Evolutionary conservation across 2,329 filamentous ascomycete species (phyloP).

Genomic region (Coleophoma crateriformis): DNA sequence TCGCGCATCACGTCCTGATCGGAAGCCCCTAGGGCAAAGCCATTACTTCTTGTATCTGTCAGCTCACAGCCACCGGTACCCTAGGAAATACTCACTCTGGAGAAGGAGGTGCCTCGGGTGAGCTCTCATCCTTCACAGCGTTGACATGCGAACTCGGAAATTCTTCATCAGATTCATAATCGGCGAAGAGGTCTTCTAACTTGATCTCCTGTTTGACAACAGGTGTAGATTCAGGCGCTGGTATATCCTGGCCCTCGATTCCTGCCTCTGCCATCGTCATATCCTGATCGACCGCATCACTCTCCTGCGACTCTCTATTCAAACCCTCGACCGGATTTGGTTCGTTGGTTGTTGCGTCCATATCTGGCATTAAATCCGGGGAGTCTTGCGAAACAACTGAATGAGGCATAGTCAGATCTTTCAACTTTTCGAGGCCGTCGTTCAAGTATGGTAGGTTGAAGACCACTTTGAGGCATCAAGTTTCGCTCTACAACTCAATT

Average conservation of each 20-base stretch:
- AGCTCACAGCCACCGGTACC: conserved; percentile 9
- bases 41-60: conserved; percentile 25
- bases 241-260: conserved; percentile 6
- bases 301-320: conserved; percentile 6
- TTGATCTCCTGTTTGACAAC: conserved; percentile 43
- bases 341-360: conserved; percentile 23
- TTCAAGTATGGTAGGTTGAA: no score
- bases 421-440: neutral
- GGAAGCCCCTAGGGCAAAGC: conserved; percentile 42
- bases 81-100: conserved; percentile 31
- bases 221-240: conserved; percentile 6
- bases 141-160: conserved; percentile 42
- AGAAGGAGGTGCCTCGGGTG: conserved; percentile 35
- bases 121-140: conserved; percentile 36
- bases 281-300: conserved; percentile 14
- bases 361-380: conserved; percentile 26
- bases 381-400: conserved; percentile 21
- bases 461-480: no score
- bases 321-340: conserved; percentile 25
- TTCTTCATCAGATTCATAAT: conserved; percentile 55
- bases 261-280: conserved; percentile 17
- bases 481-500: no score
- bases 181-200: conserved; percentile 53
- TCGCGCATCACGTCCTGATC: conserved; percentile 84
- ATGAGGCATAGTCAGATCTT: neutral